Conservation (phyloP, 2,329 filamentous ascomycete species). For the Zymoseptoria tritici region DNA sequence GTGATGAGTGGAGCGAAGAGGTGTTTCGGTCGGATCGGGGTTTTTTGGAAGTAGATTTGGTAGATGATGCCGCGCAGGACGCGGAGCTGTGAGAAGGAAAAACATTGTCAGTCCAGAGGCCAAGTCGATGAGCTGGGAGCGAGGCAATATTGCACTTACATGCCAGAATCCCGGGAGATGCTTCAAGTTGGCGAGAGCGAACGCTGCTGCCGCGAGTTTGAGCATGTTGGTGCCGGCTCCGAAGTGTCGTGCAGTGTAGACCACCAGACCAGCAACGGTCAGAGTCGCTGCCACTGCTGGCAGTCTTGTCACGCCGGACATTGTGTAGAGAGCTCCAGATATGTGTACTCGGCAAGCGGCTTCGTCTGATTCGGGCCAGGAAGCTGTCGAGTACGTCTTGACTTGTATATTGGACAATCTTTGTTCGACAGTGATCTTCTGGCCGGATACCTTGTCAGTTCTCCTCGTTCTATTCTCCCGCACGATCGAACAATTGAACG, state of each 20-base stretch:
- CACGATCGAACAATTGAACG: background rate
- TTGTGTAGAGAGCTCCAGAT: constrained; percentile 9
- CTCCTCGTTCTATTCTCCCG: background rate
- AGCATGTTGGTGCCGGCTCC: constrained; percentile 24
- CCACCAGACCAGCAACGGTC: constrained; percentile 18
- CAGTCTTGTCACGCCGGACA: constrained; percentile 28
- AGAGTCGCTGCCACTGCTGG: constrained; percentile 24
- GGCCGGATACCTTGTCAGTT: background rate
- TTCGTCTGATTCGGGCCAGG: background rate
- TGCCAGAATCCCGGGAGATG: constrained; percentile 70
- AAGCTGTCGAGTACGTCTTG: background rate
- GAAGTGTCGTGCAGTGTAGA: constrained; percentile 15
- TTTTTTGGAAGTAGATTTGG: constrained; percentile 37
- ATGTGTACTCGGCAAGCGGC: background rate
- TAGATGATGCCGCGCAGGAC: constrained; percentile 41
- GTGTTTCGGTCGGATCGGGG: constrained; percentile 45
- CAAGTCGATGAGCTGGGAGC: too few species aligned
- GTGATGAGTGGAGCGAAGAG: constrained; percentile 68
- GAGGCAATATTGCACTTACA: constrained; percentile 35
- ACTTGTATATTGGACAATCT: background rate
- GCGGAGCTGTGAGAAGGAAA: constrained; percentile 31
- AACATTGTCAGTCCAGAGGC: background rate
- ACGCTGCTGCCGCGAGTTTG: constrained; percentile 25
- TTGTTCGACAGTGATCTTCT: background rate
- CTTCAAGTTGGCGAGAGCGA: constrained; percentile 63